These are phyloP conservation scores for Apiosordaria backusii DNA, from an alignment of 495 filamentous ascomycete species.

Conservation along the genomic window DNA sequence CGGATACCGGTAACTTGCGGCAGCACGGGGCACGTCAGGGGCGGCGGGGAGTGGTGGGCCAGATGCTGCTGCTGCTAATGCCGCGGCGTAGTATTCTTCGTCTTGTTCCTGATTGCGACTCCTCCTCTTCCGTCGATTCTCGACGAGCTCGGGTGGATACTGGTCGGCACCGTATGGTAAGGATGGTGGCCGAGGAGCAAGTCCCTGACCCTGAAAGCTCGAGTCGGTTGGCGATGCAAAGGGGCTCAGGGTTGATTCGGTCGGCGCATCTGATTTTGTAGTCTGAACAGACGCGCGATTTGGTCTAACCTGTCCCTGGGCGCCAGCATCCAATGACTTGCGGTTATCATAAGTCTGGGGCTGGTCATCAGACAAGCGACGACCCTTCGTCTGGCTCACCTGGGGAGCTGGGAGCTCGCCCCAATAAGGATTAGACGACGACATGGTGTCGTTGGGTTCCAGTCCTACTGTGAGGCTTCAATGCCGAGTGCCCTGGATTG, in stretches of 20 bases:
- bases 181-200: conserved; percentile 50
- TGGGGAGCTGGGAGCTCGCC: conserved; percentile 41
- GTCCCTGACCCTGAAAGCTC: conserved; percentile 43
- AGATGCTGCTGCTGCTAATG: conserved; percentile 12
- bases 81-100: conserved; percentile 19
- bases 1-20: conserved; percentile 54
- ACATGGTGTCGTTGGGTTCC: conserved; percentile 37
- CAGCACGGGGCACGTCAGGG: conserved; percentile 57
- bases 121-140: conserved; percentile 36
- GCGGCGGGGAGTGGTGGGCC: conserved; percentile 47
- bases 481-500: conserved; percentile 4
- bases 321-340: conserved; percentile 42
- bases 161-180: conserved; percentile 43
- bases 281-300: conserved; percentile 44
- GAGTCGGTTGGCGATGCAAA: conserved; percentile 49
- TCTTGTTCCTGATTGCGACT: conserved; percentile 37
- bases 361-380: conserved; percentile 42
- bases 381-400: conserved; percentile 34
- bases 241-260: conserved; percentile 50
- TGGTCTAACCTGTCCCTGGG: conserved; percentile 32
- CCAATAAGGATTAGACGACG: conserved; percentile 38
- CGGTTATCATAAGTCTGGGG: conserved; percentile 33
- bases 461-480: conserved; percentile 7
- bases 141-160: conserved; percentile 42
- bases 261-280: conserved; percentile 44